phyloP scores from a whole-genome alignment of 1,284 basidiomycete species.

The Irpex sp. region DNA sequence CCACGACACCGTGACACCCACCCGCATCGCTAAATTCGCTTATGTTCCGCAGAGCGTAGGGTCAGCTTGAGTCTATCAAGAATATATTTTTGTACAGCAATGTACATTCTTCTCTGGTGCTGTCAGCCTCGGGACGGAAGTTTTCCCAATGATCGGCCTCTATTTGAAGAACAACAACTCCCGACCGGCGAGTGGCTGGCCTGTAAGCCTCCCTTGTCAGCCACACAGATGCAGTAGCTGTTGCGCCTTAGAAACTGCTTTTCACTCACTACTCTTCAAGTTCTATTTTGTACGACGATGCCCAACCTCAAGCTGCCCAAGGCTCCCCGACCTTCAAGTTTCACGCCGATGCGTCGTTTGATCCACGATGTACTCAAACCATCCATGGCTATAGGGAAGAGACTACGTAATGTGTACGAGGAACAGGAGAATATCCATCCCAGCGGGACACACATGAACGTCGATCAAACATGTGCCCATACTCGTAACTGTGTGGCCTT shows the following conservation, averaged over 20 bases:
- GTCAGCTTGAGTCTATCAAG: too few species aligned
- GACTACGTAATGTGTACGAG: conserved; percentile 11
- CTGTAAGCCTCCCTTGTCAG: background rate
- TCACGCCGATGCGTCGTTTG: conserved; percentile 13
- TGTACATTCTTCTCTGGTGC: too few species aligned
- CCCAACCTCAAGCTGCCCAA: conserved; percentile 8
- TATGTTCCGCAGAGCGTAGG: too few species aligned
- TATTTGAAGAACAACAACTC: too few species aligned
- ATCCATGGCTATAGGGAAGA: conserved; percentile 17
- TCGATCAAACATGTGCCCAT: background rate
- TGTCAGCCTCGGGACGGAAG: too few species aligned
- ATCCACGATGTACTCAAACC: conserved; percentile 19
- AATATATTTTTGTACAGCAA: too few species aligned
- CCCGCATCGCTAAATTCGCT: too few species aligned
- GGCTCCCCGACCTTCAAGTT: conserved; percentile 8
- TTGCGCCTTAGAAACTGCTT: background rate
- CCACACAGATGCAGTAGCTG: background rate
- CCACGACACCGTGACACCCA: too few species aligned
- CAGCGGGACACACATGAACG: background rate
- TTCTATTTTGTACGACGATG: background rate
- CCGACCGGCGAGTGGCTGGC: background rate
- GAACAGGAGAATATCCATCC: background rate
- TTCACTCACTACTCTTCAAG: background rate
- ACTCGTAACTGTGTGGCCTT: conserved; percentile 31
- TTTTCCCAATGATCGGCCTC: too few species aligned